Evolutionary conservation across 2,329 filamentous ascomycete species (phyloP).

Genomic region (Colletotrichum sp.): DNA sequence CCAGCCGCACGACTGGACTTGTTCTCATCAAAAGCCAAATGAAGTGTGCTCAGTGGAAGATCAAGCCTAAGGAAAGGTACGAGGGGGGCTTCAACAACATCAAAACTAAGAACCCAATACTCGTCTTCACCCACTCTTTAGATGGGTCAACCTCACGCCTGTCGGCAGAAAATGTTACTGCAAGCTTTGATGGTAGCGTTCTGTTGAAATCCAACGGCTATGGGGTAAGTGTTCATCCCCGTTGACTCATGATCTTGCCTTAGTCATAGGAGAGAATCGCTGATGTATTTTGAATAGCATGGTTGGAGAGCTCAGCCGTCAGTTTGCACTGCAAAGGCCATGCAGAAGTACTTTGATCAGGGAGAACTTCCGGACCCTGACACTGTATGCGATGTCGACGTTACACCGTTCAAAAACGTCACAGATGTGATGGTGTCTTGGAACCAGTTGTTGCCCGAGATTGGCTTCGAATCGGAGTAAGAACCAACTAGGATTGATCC

Average conservation of each 20-base stretch:
- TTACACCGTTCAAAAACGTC: neutral
- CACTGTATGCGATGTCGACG: neutral
- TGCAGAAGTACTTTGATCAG: neutral
- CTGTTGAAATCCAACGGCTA: neutral
- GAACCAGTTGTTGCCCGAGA: neutral
- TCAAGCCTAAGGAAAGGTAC: neutral
- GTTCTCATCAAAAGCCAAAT: rapidly evolving
- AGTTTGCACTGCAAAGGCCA: neutral
- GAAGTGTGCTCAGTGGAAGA: neutral
- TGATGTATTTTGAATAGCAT: neutral
- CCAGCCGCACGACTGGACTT: neutral
- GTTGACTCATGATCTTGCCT: neutral
- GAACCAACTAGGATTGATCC: neutral
- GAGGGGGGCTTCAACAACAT: neutral
- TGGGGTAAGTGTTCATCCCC: neutral
- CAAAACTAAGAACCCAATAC: neutral
- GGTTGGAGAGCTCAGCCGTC: neutral
- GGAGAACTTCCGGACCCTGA: neutral
- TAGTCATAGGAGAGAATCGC: neutral
- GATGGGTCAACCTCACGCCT: neutral
- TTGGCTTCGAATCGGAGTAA: neutral
- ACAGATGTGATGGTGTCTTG: neutral
- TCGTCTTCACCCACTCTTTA: neutral
- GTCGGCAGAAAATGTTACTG: neutral
- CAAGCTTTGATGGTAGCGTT: neutral